Evolutionary conservation across 2,329 filamentous ascomycete species (phyloP).

Genomic region (Diplodia mutila): DNA sequence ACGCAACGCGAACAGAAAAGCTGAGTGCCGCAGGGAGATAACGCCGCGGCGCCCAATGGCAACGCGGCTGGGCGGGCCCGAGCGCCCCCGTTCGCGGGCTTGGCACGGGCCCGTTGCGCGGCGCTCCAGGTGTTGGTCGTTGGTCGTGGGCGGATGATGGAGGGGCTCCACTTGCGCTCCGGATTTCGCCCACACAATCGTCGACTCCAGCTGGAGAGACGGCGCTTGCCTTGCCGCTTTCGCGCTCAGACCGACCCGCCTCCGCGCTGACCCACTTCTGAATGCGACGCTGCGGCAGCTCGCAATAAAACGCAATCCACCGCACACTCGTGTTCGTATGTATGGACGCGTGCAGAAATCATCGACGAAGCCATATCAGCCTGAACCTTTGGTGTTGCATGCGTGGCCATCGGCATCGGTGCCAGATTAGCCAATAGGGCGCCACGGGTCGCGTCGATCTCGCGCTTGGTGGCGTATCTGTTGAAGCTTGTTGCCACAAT

Average conservation of each 20-base stretch:
- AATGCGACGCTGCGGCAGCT: slow-evolving; percentile 9
- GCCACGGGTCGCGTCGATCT: slow-evolving; percentile 8
- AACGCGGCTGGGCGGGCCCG: background rate
- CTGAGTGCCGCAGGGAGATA: slow-evolving; percentile 8
- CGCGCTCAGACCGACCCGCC: slow-evolving; percentile 10
- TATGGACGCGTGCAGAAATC: background rate
- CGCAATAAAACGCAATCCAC: background rate
- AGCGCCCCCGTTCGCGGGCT: background rate
- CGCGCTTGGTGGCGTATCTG: slow-evolving; percentile 6
- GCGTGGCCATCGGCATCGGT: background rate
- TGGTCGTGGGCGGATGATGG: background rate
- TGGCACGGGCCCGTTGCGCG: slow-evolving; percentile 3
- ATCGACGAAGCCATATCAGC: background rate
- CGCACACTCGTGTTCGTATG: background rate
- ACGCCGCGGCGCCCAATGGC: background rate
- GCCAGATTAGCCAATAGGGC: slow-evolving; percentile 5
- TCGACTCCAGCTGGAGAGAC: slow-evolving; percentile 7
- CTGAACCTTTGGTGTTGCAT: background rate
- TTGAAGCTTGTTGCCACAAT: slow-evolving; percentile 16
- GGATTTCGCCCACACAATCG: slow-evolving; percentile 13
- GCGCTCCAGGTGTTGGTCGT: background rate
- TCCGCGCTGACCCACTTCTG: slow-evolving; percentile 12
- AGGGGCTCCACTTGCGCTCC: slow-evolving; percentile 11
- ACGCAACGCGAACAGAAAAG: background rate
- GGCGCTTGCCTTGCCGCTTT: slow-evolving; percentile 16